phyloP scores from a whole-genome alignment of 371 early-diverging fungal genomes.

The Mucor saturninus region DNA sequence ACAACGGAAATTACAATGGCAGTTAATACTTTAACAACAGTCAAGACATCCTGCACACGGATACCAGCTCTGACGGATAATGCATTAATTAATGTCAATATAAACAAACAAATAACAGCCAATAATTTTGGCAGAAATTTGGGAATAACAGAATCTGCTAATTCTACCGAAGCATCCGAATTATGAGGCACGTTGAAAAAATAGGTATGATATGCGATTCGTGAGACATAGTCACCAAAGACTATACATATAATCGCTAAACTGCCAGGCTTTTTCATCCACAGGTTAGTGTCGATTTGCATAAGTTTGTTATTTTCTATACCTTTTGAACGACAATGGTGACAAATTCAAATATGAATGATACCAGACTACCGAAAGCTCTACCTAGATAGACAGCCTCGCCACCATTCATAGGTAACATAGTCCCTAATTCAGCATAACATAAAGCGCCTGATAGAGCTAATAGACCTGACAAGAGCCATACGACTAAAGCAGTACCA shows the following conservation, averaged over 20 bases:
- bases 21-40: constrained; percentile 79
- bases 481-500: constrained; percentile 78
- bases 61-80: constrained; percentile 75
- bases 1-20: constrained; percentile 76
- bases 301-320: background rate
- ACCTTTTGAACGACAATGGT: constrained; percentile 62
- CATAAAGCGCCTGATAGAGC: constrained; percentile 79
- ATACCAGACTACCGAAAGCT: constrained; percentile 77
- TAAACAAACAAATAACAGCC: constrained; percentile 66
- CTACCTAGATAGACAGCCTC: constrained; percentile 83
- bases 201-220: constrained; percentile 65
- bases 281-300: background rate
- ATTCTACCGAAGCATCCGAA: constrained; percentile 48
- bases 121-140: constrained; percentile 71
- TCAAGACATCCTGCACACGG: constrained; percentile 81
- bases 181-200: constrained; percentile 53
- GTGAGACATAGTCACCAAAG: constrained; percentile 77
- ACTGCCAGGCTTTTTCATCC: constrained; percentile 61
- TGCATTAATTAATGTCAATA: constrained; percentile 75
- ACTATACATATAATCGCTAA: constrained; percentile 80
- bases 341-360: constrained; percentile 84
- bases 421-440: constrained; percentile 87
- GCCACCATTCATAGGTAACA: constrained; percentile 88
- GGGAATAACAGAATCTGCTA: constrained; percentile 55
- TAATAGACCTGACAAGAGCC: constrained; percentile 78